These are phyloP conservation scores for Talaromyces atroroseus DNA, from an alignment of 2,329 filamentous ascomycete genomes.

Conservation along the genomic window DNA sequence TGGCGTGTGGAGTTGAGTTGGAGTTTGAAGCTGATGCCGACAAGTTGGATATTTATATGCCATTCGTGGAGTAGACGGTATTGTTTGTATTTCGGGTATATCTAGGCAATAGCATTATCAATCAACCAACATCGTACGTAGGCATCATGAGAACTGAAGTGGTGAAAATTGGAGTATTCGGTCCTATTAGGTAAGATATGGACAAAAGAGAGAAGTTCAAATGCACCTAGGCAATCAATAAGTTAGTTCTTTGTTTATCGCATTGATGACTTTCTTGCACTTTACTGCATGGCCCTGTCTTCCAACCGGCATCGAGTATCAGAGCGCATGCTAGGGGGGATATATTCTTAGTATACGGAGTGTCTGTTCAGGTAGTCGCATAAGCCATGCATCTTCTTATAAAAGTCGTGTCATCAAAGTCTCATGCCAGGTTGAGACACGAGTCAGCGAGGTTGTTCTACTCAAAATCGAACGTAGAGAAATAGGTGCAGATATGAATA, in stretches of 20 bases:
- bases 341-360: no score
- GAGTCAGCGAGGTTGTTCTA: neutral
- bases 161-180: no score
- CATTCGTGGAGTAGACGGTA: slow-evolving; percentile 33
- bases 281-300: no score
- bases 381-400: neutral
- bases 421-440: neutral
- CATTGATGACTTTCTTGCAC: no score
- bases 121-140: no score
- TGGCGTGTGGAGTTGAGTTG: slow-evolving; percentile 54
- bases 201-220: no score
- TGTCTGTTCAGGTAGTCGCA: neutral
- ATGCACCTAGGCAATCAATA: no score
- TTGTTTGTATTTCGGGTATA: neutral
- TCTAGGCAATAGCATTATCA: neutral
- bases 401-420: neutral
- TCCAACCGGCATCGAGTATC: no score
- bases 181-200: no score
- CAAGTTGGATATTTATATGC: slow-evolving; percentile 45
- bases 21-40: slow-evolving; percentile 40
- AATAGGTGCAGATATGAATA: neutral
- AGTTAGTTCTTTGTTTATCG: no score
- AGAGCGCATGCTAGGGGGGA: no score
- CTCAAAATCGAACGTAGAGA: neutral
- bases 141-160: neutral